Conservation (phyloP, 1,284 basidiomycete genomes). For the Leccinum subrobustum region DNA sequence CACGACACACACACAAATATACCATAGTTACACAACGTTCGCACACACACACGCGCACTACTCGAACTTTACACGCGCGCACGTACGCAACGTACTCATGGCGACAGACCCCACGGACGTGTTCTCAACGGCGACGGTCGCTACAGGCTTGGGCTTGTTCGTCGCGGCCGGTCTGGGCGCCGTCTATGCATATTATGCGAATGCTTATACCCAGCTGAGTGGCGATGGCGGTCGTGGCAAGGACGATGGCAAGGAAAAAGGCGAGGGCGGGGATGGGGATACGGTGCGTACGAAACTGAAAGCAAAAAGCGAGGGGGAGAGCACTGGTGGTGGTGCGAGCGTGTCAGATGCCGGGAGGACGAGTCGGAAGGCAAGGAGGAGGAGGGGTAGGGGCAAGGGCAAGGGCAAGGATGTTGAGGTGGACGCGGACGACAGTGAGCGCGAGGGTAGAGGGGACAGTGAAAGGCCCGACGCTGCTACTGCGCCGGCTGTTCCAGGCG, state of each 20-base stretch:
- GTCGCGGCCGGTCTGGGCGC: constrained; percentile 21
- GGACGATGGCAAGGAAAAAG: background rate
- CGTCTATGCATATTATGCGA: constrained; percentile 17
- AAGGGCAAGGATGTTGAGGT: background rate
- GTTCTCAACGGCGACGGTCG: constrained; percentile 27
- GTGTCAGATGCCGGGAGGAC: background rate
- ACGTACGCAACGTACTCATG: too few relatives aligned
- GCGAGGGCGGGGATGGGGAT: background rate
- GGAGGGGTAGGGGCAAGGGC: background rate
- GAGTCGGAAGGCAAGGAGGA: background rate
- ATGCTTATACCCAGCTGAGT: constrained; percentile 5
- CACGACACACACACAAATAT: background rate
- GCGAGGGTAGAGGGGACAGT: background rate
- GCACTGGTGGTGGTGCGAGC: background rate
- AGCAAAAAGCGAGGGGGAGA: background rate
- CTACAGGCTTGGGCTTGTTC: constrained; percentile 4
- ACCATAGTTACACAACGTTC: too few relatives aligned
- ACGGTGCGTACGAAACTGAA: background rate
- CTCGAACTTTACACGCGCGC: background rate
- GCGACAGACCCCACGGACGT: background rate
- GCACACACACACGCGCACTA: background rate
- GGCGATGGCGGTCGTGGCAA: background rate
- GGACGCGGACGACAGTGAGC: background rate
- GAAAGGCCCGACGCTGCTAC: background rate
- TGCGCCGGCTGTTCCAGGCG: constrained; percentile 8